Percentiles rank a stretch among this genome's conserved stretches.
These are phyloP conservation scores for Ceratopteris richardii DNA, from an alignment of 75 land plant genomes.

Conservation along the genomic window DNA sequence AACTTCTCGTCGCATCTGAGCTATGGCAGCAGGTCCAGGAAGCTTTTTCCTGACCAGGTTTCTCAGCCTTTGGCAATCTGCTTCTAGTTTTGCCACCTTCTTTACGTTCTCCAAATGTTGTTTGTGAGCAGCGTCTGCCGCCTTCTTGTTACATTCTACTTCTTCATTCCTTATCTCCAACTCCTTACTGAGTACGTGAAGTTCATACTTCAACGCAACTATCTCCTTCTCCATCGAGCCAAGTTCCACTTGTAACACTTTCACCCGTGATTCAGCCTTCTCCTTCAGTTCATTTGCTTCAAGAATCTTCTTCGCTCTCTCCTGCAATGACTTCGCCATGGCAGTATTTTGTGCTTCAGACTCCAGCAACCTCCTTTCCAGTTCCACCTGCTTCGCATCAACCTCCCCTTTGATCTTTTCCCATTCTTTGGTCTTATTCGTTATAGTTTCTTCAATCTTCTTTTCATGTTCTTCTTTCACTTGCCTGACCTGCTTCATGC, in stretches of 20 bases:
- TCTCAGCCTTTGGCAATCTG: conserved; percentile 26
- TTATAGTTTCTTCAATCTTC: conserved; percentile 46
- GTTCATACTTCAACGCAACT: conserved; percentile 16
- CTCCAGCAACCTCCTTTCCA: conserved; percentile 23
- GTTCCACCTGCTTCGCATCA: conserved; percentile 38
- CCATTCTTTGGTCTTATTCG: conserved; percentile 42
- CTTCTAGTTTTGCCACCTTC: conserved; percentile 22
- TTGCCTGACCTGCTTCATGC: conserved; percentile 32
- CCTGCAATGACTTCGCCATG: conserved; percentile 8
- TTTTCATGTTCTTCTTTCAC: conserved; percentile 45
- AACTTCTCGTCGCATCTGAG: conserved; percentile 11
- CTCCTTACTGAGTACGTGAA: conserved; percentile 15
- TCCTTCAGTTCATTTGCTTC: background rate
- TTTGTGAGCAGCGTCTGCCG: conserved; percentile 12
- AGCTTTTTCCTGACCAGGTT: conserved; percentile 19
- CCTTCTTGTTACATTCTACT: conserved; percentile 15
- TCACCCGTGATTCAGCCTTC: conserved; percentile 4
- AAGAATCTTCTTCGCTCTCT: background rate
- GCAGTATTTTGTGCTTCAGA: conserved; percentile 9
- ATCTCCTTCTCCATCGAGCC: conserved; percentile 23
- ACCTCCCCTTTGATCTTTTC: conserved; percentile 43
- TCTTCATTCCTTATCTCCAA: conserved; percentile 22
- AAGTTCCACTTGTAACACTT: conserved; percentile 9
- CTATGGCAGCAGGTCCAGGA: conserved; percentile 22
- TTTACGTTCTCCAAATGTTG: conserved; percentile 24